A percentile compares a stretch with the other conserved stretches of the same genome.
phyloP scores from a whole-genome alignment of 2,329 filamentous ascomycete species.

The Colletotrichum cordylinicola region DNA sequence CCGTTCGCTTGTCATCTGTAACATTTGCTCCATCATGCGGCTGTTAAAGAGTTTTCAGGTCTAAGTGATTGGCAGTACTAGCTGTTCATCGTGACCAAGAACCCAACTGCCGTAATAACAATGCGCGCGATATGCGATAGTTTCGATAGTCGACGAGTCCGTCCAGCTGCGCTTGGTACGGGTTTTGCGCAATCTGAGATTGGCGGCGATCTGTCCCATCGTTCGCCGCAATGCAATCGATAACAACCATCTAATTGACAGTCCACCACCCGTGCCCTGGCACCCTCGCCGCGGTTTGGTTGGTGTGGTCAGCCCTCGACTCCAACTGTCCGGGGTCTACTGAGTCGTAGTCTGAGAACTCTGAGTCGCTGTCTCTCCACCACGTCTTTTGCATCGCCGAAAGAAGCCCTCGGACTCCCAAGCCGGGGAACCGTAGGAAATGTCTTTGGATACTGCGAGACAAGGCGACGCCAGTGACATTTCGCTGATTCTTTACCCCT shows the following conservation, averaged over 20 bases:
- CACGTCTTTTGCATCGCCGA: neutral
- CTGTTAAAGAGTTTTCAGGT: neutral
- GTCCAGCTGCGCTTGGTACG: neutral
- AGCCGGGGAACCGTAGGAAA: neutral
- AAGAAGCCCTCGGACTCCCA: neutral
- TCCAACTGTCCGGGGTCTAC: neutral
- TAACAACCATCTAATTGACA: neutral
- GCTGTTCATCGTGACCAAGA: neutral
- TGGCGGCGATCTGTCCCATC: neutral
- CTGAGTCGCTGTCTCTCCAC: neutral
- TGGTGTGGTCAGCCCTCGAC: slow-evolving; percentile 2
- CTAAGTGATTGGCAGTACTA: neutral
- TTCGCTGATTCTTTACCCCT: neutral
- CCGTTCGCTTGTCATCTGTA: neutral
- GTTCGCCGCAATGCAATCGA: neutral
- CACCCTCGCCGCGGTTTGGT: neutral
- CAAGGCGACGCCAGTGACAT: neutral
- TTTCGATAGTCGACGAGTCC: neutral
- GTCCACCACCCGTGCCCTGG: neutral
- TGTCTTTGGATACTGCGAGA: neutral
- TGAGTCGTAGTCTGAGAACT: neutral
- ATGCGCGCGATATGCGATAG: neutral
- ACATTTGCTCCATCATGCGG: neutral
- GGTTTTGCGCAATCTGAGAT: neutral
- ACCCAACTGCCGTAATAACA: neutral